Percentiles rank a stretch among this genome's conserved stretches.
Evolutionary conservation across 179 eudicot species (phyloP).

Genomic region (Gypsophila paniculata): DNA sequence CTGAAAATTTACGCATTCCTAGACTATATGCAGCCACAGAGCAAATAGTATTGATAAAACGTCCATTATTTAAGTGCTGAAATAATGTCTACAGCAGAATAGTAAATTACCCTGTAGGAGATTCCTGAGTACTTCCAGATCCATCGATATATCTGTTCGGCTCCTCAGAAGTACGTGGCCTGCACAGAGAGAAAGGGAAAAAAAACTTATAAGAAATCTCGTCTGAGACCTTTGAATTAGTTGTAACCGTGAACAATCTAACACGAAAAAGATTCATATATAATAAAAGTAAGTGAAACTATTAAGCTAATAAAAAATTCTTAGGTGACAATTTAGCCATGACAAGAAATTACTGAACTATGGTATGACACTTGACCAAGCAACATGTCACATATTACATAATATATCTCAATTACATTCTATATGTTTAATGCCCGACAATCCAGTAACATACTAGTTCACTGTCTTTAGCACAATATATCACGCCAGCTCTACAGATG

Average conservation of each 20-base stretch:
- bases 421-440: not conserved
- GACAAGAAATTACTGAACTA: not conserved
- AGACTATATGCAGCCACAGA: not conserved
- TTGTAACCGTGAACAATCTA: not conserved
- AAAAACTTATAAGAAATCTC: conserved; percentile 4
- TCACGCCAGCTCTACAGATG: not conserved
- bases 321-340: not conserved
- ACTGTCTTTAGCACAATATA: not conserved
- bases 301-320: not conserved
- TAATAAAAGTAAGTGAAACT: not conserved
- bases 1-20: not conserved
- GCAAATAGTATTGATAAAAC: conserved; percentile 7
- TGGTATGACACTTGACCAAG: conserved; percentile 3
- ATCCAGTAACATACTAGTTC: not conserved
- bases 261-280: not conserved
- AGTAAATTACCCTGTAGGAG: conserved; percentile 25
- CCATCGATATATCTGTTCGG: conserved; percentile 18
- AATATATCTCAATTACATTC: not conserved
- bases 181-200: conserved; percentile 3
- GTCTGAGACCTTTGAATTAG: not conserved
- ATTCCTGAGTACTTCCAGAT: conserved; percentile 17
- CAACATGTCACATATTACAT: not conserved
- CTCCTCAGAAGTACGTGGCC: conserved; percentile 21
- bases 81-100: not conserved
- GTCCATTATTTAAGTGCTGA: not conserved